Evolutionary conservation across 2,329 filamentous ascomycete species (phyloP).

Genomic region (Knoxdaviesia proteae): DNA sequence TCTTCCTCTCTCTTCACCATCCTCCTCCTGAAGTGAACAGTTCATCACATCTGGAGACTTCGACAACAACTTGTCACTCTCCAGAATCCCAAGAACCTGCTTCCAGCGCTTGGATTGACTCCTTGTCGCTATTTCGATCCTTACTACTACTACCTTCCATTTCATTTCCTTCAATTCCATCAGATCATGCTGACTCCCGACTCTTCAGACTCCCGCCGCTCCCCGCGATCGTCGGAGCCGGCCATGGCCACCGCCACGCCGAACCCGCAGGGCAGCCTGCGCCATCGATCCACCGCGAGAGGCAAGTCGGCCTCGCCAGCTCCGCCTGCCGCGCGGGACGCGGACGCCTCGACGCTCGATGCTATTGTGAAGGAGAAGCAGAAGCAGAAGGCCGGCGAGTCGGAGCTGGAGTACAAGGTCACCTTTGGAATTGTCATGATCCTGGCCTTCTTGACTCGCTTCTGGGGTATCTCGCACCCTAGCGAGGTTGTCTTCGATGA

Average conservation of each 20-base stretch:
- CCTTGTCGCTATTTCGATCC: too few relatives aligned
- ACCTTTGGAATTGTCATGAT: constrained; percentile 57
- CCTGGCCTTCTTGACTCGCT: constrained; percentile 75
- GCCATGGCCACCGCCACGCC: constrained; percentile 12
- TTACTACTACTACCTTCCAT: too few relatives aligned
- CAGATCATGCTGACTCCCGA: too few relatives aligned
- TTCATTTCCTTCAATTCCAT: too few relatives aligned
- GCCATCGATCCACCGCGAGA: constrained; percentile 34
- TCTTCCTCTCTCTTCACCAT: too few relatives aligned
- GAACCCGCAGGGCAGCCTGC: constrained; percentile 35
- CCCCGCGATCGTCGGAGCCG: too few relatives aligned
- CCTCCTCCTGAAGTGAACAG: too few relatives aligned
- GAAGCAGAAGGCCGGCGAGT: constrained; percentile 16
- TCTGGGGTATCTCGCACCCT: constrained; percentile 90
- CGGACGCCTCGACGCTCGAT: constrained; percentile 24
- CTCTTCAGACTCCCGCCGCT: too few relatives aligned
- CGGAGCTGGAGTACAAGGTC: constrained; percentile 72
- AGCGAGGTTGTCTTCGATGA: constrained; percentile 97
- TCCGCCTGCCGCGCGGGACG: constrained; percentile 15
- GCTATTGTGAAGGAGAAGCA: constrained; percentile 20
- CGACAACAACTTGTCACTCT: too few relatives aligned
- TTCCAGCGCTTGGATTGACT: too few relatives aligned
- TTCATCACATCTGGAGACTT: too few relatives aligned
- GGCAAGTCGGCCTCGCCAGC: constrained; percentile 19
- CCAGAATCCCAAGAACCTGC: too few relatives aligned